Evolutionary conservation across 768 basidiomycete species (phyloP), one percentile per base, ranked within the genome.

Genomic region (Naganishia kalamii): DNA sequence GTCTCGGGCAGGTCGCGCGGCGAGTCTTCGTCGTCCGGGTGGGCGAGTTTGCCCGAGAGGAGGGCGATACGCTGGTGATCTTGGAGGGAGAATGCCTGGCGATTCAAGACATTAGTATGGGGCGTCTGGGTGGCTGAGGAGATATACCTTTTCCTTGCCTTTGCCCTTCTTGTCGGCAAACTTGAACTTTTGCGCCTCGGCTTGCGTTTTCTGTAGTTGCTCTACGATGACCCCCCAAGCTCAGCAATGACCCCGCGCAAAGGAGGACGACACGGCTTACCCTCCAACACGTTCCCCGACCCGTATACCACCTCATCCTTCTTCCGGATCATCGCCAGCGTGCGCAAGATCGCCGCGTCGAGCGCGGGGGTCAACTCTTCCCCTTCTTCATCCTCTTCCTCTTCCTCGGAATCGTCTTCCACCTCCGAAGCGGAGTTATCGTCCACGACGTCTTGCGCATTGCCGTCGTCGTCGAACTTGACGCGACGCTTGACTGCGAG

Each of bases 271-370:
- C 47, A 10, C 21, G 27, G 48, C 72, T 35, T 63, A 90, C 91
- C 90, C 76, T 89, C 85, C 70, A 93, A 91, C 0, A 98, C 85
- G 66, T 84, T 86, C 15, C 80, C 82, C 0, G 79, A 75, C 65
- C 89, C 82, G 72, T 99, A 97, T 32, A 99, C 94, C 0, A 80
- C 83, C 0, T 92, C 91, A 74, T 93, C 90, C 70, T 84, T 88
- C 61, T 83, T 82, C 75, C 85, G 85, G 62, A 98, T 96, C 70
- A 87, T 84, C 0, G 87, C 89, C 10, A 99, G 81, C 0, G 92
- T 98, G 51, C 91, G 82, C 43, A 98, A 82, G 71, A 98, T 96
- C 21, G 96, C 96, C 47, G 86, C 96, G 72, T 97, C 94, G 54
- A 97, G 85, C 0, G 87, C 87, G 4, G 92, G 92, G 0, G 93